Evolutionary conservation across 345 rosid genomes (phyloP).

Genomic region (Eucalyptus pauciflora): DNA sequence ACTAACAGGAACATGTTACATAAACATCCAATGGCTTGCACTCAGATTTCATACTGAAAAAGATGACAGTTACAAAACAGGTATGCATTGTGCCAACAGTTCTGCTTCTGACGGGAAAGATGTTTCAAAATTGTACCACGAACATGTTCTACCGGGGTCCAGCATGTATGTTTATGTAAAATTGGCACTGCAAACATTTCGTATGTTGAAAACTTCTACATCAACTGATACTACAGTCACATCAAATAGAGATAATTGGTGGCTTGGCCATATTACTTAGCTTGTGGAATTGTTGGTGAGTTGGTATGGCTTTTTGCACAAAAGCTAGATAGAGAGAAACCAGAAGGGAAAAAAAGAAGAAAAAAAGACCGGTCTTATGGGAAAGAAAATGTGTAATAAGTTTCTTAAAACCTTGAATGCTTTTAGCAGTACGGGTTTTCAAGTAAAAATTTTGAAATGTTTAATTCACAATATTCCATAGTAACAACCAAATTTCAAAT

Average conservation of each 20-base stretch:
- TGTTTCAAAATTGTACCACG: background rate
- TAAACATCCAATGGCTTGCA: background rate
- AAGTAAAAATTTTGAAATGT: background rate
- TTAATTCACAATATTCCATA: background rate
- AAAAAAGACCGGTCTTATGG: background rate
- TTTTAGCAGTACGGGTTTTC: background rate
- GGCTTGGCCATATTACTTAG: background rate
- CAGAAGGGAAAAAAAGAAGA: background rate
- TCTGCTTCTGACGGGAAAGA: background rate
- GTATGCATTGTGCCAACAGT: background rate
- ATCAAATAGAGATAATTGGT: background rate
- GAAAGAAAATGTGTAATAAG: background rate
- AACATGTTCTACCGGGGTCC: background rate
- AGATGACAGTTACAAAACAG: background rate
- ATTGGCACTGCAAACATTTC: background rate
- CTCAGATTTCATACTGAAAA: background rate
- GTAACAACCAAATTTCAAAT: background rate
- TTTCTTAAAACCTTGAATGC: background rate
- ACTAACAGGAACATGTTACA: background rate
- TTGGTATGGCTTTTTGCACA: background rate
- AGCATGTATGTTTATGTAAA: background rate
- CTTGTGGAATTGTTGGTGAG: background rate
- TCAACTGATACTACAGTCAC: background rate
- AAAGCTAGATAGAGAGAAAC: background rate
- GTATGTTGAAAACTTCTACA: background rate